Evolutionary conservation across 2,329 filamentous ascomycete species (phyloP).

Genomic region (Rhytidhysteron rufulum): DNA sequence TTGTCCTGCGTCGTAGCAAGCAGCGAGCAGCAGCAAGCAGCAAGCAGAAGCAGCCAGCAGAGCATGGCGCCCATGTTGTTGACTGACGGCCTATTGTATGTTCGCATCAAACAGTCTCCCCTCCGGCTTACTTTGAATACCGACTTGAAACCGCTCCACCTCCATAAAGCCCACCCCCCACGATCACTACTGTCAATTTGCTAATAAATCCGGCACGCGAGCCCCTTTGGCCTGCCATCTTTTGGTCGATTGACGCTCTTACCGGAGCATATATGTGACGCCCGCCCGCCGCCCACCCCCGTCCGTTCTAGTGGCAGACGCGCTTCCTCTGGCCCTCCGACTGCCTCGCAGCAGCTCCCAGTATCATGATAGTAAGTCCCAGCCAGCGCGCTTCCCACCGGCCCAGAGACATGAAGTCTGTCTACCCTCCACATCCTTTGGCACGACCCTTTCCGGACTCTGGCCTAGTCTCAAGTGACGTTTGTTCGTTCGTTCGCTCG

Average conservation of each 20-base stretch:
- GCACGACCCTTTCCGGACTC: constrained; percentile 15
- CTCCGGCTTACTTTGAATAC: constrained; percentile 16
- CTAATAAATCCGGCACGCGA: constrained; percentile 16
- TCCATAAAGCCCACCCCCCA: constrained; percentile 18
- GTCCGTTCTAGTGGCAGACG: neutral
- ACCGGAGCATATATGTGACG: no score
- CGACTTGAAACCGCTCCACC: constrained; percentile 17
- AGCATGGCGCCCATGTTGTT: neutral
- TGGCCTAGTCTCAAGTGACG: constrained; percentile 9
- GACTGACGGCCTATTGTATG: neutral
- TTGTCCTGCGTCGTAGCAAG: constrained; percentile 4
- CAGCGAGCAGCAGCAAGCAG: no score
- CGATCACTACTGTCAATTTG: constrained; percentile 7
- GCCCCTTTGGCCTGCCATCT: neutral
- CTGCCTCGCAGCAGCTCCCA: constrained; percentile 1
- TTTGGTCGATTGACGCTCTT: no score
- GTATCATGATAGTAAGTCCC: constrained; percentile 33
- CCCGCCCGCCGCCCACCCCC: no score
- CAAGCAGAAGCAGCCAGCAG: neutral
- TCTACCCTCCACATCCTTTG: constrained; percentile 10
- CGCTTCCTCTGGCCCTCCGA: neutral
- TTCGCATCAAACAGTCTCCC: constrained; percentile 12
- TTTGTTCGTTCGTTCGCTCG: constrained; percentile 2
- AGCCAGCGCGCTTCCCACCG: constrained; percentile 7
- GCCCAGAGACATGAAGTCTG: constrained; percentile 3